A percentile compares a stretch with the other conserved stretches of the same genome.
These are phyloP conservation scores for Cicer chorassanicum DNA, from an alignment of 306 rosid genomes.

Conservation along the genomic window DNA sequence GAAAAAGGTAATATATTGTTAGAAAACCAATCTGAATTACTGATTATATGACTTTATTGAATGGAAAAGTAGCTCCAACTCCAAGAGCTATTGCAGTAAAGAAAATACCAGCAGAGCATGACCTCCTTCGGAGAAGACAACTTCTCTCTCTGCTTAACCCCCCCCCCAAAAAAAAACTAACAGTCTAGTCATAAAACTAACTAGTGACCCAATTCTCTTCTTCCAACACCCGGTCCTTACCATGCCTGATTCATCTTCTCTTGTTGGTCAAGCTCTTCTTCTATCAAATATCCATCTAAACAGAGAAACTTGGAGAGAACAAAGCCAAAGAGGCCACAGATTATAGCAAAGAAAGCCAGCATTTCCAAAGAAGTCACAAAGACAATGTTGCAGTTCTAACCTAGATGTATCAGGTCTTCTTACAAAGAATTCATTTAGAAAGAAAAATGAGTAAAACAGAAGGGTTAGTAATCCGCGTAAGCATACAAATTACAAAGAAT, in stretches of 20 bases:
- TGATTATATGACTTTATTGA: neutral
- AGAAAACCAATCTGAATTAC: neutral
- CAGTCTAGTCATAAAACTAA: too few species aligned
- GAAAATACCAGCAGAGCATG: neutral
- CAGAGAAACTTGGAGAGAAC: neutral
- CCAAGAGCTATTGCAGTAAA: neutral
- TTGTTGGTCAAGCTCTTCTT: neutral
- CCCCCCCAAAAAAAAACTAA: too few species aligned
- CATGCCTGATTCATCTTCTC: neutral
- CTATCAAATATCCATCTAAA: neutral
- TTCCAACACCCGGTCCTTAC: neutral
- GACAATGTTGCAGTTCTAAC: neutral
- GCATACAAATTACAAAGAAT: slow-evolving; percentile 15
- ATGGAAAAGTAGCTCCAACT: neutral
- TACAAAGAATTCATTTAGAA: neutral
- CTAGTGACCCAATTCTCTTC: too few species aligned
- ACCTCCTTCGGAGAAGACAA: neutral
- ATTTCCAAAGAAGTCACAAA: neutral
- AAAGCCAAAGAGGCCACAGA: neutral
- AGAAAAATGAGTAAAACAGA: neutral
- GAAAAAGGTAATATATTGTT: slow-evolving; percentile 5
- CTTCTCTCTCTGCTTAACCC: too few species aligned
- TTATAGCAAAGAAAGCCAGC: neutral
- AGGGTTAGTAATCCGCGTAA: neutral
- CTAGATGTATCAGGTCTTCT: neutral